phyloP scores from a whole-genome alignment of 2,329 filamentous ascomycete species.

The Pseudonectria foliicola region DNA sequence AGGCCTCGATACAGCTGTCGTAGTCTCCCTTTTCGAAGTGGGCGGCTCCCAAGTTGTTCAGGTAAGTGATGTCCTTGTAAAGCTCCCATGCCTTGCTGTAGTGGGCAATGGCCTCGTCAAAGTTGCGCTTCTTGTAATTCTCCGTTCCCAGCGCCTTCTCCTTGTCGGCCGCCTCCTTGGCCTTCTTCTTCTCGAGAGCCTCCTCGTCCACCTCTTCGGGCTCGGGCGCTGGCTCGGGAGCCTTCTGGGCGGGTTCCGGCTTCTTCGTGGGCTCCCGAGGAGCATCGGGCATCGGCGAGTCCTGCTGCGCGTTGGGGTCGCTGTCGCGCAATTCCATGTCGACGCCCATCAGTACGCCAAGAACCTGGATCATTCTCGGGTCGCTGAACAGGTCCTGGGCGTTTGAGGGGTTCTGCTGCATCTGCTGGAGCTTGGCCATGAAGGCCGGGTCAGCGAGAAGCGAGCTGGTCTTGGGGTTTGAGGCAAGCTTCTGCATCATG shows the following conservation, averaged over 20 bases:
- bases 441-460: conserved; percentile 78
- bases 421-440: conserved; percentile 79
- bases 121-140: conserved; percentile 96
- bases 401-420: conserved; percentile 74
- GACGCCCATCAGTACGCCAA: conserved; percentile 88
- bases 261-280: conserved; percentile 32
- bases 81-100: conserved; percentile 93
- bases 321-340: conserved; percentile 61
- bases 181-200: conserved; percentile 73
- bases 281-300: conserved; percentile 73
- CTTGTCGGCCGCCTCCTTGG: conserved; percentile 86
- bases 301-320: conserved; percentile 35
- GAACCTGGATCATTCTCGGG: conserved; percentile 85
- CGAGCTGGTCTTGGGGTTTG: conserved; percentile 84
- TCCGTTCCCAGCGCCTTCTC: conserved; percentile 93
- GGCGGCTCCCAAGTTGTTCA: conserved; percentile 92
- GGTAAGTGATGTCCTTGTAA: conserved; percentile 93
- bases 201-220: conserved; percentile 76
- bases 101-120: conserved; percentile 89
- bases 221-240: conserved; percentile 53
- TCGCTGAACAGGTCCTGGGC: conserved; percentile 78
- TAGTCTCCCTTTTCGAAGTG: conserved; percentile 96
- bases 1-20: conserved; percentile 76
- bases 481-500: conserved; percentile 81
- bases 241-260: conserved; percentile 46